Evolutionary conservation across 2,329 filamentous ascomycete genomes (phyloP).

Genomic region (Fusarium pilosicola): DNA sequence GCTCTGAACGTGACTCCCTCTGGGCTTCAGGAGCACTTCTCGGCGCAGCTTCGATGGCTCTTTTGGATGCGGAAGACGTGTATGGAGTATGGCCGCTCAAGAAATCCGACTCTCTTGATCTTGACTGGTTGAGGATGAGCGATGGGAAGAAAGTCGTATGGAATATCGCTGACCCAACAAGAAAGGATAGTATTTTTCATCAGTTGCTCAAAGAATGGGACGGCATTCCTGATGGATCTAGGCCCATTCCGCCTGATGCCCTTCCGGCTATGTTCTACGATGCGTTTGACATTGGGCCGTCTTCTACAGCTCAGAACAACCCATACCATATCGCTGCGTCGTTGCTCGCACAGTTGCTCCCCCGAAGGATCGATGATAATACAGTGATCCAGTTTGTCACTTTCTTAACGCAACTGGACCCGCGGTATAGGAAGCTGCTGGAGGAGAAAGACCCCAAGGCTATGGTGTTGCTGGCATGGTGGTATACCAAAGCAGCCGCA

Average conservation of each 20-base stretch:
- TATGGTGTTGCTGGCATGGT: slow-evolving; percentile 65
- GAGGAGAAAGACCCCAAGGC: slow-evolving; percentile 62
- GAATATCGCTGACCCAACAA: slow-evolving; percentile 59
- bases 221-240: slow-evolving; percentile 11
- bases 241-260: slow-evolving; percentile 12
- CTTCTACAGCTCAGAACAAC: slow-evolving; percentile 38
- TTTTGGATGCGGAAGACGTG: slow-evolving; percentile 53
- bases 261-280: slow-evolving; percentile 49
- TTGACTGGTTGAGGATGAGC: slow-evolving; percentile 68
- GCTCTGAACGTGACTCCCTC: slow-evolving; percentile 56
- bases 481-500: slow-evolving; percentile 61
- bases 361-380: slow-evolving; percentile 48
- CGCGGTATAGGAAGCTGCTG: slow-evolving; percentile 57
- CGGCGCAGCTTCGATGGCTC: slow-evolving; percentile 57
- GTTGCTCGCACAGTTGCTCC: slow-evolving; percentile 52
- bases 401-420: slow-evolving; percentile 58
- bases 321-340: slow-evolving; percentile 49
- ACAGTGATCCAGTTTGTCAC: slow-evolving; percentile 58
- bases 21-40: slow-evolving; percentile 60
- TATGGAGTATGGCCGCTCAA: slow-evolving; percentile 67
- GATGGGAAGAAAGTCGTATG: slow-evolving; percentile 66
- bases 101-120: slow-evolving; percentile 51
- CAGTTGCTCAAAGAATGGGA: slow-evolving; percentile 31
- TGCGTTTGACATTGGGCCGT: slow-evolving; percentile 41
- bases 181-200: slow-evolving; percentile 59